Evolutionary conservation across 2,329 filamentous ascomycete species (phyloP).

Genomic region (Ascosphaera apis): DNA sequence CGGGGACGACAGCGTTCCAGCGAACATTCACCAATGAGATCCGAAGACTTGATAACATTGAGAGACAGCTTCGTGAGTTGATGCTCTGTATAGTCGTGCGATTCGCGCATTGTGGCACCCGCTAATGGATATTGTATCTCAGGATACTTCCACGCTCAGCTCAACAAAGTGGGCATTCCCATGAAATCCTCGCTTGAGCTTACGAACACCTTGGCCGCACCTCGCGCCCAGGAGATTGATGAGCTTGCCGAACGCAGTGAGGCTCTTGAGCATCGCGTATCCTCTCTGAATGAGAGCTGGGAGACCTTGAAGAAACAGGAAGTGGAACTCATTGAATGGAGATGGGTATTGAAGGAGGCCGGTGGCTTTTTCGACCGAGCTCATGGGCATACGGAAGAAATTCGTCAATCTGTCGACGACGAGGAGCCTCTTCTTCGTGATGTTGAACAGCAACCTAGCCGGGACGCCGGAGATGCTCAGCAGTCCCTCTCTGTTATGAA

Average conservation of each 20-base stretch:
- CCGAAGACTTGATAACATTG: slow-evolving; percentile 88
- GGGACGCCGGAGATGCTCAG: slow-evolving; percentile 36
- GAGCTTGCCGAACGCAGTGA: slow-evolving; percentile 84
- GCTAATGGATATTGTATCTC: slow-evolving; percentile 2
- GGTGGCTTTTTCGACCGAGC: slow-evolving; percentile 94
- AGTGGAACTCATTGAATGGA: slow-evolving; percentile 92
- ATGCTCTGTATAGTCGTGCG: neutral
- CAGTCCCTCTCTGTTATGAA: slow-evolving; percentile 95
- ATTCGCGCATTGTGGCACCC: neutral
- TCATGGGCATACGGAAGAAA: slow-evolving; percentile 90
- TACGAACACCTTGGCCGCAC: slow-evolving; percentile 60
- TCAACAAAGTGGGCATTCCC: slow-evolving; percentile 74
- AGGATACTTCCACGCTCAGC: slow-evolving; percentile 90
- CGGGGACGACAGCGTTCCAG: slow-evolving; percentile 82
- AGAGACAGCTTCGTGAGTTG: slow-evolving; percentile 75
- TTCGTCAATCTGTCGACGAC: slow-evolving; percentile 66
- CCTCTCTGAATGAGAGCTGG: slow-evolving; percentile 89
- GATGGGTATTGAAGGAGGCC: slow-evolving; percentile 89
- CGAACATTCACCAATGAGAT: slow-evolving; percentile 96
- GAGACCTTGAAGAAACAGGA: slow-evolving; percentile 96
- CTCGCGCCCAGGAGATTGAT: slow-evolving; percentile 85
- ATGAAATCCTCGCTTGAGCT: slow-evolving; percentile 86
- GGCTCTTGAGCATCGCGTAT: slow-evolving; percentile 73
- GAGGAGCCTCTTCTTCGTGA: slow-evolving; percentile 86
- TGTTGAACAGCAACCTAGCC: slow-evolving; percentile 54